Evolutionary conservation across 2,329 filamentous ascomycete genomes (phyloP), one percentile per base, ranked within the genome.

Genomic region (Penicillium occitanis): DNA sequence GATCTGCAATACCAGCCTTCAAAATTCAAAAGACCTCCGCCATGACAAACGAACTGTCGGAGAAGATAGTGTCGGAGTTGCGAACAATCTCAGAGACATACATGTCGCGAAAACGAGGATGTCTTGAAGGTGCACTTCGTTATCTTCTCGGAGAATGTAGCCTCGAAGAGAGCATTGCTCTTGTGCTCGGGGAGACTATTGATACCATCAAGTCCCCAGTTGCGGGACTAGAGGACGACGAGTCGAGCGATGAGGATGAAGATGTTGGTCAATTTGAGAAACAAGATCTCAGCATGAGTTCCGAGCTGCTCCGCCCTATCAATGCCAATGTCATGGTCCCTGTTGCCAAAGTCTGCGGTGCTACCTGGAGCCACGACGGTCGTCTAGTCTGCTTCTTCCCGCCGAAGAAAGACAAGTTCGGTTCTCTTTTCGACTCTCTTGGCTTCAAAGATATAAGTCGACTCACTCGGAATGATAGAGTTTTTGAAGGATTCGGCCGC

Each of bases 161-260:
- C 64, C 76, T 89, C 5, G 83, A 88, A 67, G 86, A 89, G 48
- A 86, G 83, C 67, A 79, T 87, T 30, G 75, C 76, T 65, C 82
- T 76, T 77, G 78, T 80, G 58, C 78, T 82, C 55, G 86, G 89
- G 11, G 84, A 88, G 69, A 88, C 91, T 69, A 76, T 88, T 7
- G 71, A 80, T 69, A 76, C 79, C 68, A 69, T 82, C 63, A 80
- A 83, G 68, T 78, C 79, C 53, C 76, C 80, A 14, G 69, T 79
- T 65, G 75, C 80, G 60, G 75, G 75, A 57, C 64, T 82, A 44
- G 81, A 78, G 35, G 90, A 91, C 66, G 92, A 95, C 69, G 94
- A 91, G 70, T 97, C 92, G 2, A 96, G 91, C 71, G 90, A 92
- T 68, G 90, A 92, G 67, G 91, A 93, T 69, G 91, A 93, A 66